Evolutionary conservation across 495 filamentous ascomycete species (phyloP).

Genomic region (Penicillium cataractarum): DNA sequence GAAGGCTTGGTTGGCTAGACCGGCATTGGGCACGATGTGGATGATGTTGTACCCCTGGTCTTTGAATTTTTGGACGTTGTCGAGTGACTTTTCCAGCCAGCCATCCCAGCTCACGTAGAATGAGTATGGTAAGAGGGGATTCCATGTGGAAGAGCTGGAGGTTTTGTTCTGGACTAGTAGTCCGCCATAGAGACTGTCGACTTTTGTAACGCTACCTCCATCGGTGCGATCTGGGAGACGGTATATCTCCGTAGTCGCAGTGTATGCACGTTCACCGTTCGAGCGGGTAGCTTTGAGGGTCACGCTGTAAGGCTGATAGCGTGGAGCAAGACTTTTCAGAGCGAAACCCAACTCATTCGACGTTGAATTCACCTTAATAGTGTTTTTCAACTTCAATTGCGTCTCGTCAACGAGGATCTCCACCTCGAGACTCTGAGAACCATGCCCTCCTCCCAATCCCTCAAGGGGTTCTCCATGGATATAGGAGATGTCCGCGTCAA

Average conservation of each 20-base stretch:
- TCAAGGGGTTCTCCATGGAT: conserved; percentile 50
- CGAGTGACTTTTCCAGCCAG: conserved; percentile 45
- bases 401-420: conserved; percentile 17
- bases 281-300: conserved; percentile 21
- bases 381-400: conserved; percentile 26
- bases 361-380: conserved; percentile 50
- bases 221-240: conserved; percentile 59
- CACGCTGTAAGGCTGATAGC: conserved; percentile 48
- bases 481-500: conserved; percentile 60
- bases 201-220: conserved; percentile 61
- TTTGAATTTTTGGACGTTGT: conserved; percentile 44
- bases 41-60: conserved; percentile 58
- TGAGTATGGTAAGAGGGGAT: conserved; percentile 63
- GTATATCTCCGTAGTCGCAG: conserved; percentile 49
- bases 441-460: conserved; percentile 12
- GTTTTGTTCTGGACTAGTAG: conserved; percentile 43
- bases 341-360: conserved; percentile 48
- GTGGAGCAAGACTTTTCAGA: conserved; percentile 48
- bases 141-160: conserved; percentile 41
- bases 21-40: conserved; percentile 49
- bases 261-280: conserved; percentile 34
- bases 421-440: conserved; percentile 6
- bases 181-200: conserved; percentile 64
- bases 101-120: conserved; percentile 64
- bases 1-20: conserved; percentile 29